Evolutionary conservation across 2,329 filamentous ascomycete genomes (phyloP).

Genomic region (Neocucurbitaria cava): DNA sequence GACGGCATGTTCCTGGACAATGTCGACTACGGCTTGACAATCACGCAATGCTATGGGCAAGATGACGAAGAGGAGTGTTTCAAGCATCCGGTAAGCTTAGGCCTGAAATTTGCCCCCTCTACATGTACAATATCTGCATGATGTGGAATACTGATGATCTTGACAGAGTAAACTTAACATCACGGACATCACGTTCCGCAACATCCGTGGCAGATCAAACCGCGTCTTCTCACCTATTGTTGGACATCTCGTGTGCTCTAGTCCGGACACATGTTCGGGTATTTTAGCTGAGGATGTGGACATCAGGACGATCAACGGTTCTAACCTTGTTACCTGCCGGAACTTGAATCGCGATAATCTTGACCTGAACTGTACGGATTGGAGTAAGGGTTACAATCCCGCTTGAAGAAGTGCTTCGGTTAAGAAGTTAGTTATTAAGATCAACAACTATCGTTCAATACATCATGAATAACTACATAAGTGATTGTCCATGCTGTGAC

Average conservation of each 20-base stretch:
- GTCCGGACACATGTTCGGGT: conserved; percentile 13
- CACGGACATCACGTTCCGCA: conserved; percentile 10
- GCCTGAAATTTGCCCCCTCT: too few species aligned
- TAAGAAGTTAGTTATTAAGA: too few species aligned
- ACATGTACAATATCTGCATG: too few species aligned
- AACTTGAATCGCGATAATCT: conserved; percentile 14
- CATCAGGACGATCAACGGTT: conserved; percentile 19
- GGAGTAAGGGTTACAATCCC: too few species aligned
- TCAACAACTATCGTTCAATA: too few species aligned
- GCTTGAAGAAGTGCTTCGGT: too few species aligned
- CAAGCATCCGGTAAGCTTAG: conserved; percentile 11
- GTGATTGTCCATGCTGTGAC: too few species aligned
- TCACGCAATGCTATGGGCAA: conserved; percentile 69
- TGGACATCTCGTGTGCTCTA: conserved; percentile 13
- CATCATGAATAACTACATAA: too few species aligned
- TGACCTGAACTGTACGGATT: conserved; percentile 11
- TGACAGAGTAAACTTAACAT: conserved; percentile 9
- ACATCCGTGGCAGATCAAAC: conserved; percentile 11
- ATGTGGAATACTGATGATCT: too few species aligned
- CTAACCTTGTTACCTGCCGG: conserved; percentile 18
- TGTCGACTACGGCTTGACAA: conserved; percentile 67
- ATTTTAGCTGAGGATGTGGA: conserved; percentile 21
- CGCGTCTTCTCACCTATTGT: conserved; percentile 16
- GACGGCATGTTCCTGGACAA: conserved; percentile 65
- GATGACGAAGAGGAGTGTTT: conserved; percentile 34